phyloP scores from a whole-genome alignment of 371 early-diverging fungal genomes.

The Mortierella sp. region DNA sequence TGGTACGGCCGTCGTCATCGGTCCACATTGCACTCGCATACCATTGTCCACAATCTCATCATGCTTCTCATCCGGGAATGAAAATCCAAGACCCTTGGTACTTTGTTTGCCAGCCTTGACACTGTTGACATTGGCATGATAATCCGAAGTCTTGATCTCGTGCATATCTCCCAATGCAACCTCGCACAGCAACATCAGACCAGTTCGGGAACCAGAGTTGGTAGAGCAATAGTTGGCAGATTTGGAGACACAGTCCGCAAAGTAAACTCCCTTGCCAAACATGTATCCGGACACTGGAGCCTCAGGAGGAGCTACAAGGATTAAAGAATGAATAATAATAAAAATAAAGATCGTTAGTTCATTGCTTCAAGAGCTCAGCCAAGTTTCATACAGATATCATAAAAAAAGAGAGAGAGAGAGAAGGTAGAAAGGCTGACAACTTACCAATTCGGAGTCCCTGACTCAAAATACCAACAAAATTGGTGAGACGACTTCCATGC shows the following conservation, averaged over 20 bases:
- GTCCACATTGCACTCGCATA: conserved; percentile 32
- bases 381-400: no score
- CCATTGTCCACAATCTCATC: conserved; percentile 36
- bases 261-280: conserved; percentile 81
- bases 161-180: conserved; percentile 69
- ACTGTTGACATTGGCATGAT: conserved; percentile 58
- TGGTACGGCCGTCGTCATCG: conserved; percentile 19
- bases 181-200: conserved; percentile 71
- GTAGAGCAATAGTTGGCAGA: conserved; percentile 75
- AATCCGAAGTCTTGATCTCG: conserved; percentile 58
- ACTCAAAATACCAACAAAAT: conserved; percentile 70
- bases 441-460: conserved; percentile 63
- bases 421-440: background rate
- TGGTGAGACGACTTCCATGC: conserved; percentile 70
- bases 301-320: conserved; percentile 64
- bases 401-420: background rate
- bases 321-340: conserved; percentile 7
- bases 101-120: conserved; percentile 57
- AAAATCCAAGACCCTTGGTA: conserved; percentile 65
- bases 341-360: conserved; percentile 17
- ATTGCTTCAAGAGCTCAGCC: no score
- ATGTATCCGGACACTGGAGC: conserved; percentile 74
- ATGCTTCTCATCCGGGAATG: conserved; percentile 58
- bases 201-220: conserved; percentile 40
- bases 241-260: conserved; percentile 75